phyloP scores from a whole-genome alignment of 176 grass and related monocot genomes.

The Puya raimondii region DNA sequence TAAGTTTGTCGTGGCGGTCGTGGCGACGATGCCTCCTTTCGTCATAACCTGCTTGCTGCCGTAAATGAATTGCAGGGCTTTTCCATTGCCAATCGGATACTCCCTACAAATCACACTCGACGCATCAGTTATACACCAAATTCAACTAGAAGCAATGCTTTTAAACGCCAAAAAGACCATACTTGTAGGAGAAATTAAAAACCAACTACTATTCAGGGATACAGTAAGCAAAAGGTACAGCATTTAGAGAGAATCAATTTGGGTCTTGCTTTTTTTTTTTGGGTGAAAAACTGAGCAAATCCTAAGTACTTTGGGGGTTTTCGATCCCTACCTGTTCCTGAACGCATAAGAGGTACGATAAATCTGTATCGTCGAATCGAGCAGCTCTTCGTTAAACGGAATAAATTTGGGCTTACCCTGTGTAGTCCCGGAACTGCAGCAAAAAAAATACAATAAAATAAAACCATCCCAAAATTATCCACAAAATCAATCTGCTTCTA shows the following conservation, averaged over 20 bases:
- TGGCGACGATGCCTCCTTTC: constrained; percentile 66
- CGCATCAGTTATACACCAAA: too few species aligned
- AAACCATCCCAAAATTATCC: neutral
- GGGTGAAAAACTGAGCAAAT: neutral
- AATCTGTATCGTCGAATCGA: constrained; percentile 80
- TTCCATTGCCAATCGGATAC: constrained; percentile 72
- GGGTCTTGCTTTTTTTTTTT: neutral
- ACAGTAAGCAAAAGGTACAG: neutral
- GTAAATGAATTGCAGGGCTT: constrained; percentile 88
- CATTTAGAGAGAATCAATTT: neutral
- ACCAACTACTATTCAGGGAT: too few species aligned
- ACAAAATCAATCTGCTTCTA: too few species aligned
- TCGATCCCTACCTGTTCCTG: constrained; percentile 56
- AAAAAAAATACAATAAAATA: constrained; percentile 8
- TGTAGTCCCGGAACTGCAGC: constrained; percentile 84
- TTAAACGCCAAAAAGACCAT: neutral
- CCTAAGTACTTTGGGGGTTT: neutral
- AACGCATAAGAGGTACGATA: constrained; percentile 81
- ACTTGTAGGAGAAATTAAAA: neutral
- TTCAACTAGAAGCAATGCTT: neutral
- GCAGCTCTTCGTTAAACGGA: constrained; percentile 83
- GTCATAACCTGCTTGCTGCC: constrained; percentile 71
- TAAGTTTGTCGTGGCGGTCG: constrained; percentile 81
- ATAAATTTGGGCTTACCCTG: constrained; percentile 88
- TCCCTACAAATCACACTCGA: constrained; percentile 41